These are phyloP conservation scores for Chaetomium globosum DNA, from an alignment of 2,329 filamentous ascomycete species.

Conservation along the genomic window DNA sequence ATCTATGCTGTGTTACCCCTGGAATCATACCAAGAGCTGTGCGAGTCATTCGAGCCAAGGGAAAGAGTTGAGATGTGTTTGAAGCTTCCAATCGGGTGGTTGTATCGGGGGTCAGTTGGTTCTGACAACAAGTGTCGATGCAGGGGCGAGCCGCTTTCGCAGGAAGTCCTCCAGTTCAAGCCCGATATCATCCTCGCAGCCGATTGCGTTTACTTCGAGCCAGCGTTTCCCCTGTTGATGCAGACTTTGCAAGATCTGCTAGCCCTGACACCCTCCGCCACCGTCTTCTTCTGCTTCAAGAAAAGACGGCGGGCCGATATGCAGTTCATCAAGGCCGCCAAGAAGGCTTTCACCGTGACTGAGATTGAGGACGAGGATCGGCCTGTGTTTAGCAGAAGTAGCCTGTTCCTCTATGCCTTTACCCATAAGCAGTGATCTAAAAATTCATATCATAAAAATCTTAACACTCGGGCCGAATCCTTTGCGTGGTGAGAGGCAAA, in stretches of 20 bases:
- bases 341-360: slow-evolving; percentile 65
- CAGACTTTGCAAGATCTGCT: slow-evolving; percentile 76
- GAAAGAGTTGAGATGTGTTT: not conserved
- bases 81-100: slow-evolving; percentile 19
- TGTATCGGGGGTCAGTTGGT: slow-evolving; percentile 21
- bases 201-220: slow-evolving; percentile 97
- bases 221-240: slow-evolving; percentile 85
- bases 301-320: slow-evolving; percentile 80
- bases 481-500: slow-evolving; percentile 10
- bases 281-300: slow-evolving; percentile 88
- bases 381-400: slow-evolving; percentile 58
- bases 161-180: slow-evolving; percentile 55
- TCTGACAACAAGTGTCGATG: slow-evolving; percentile 30
- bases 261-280: slow-evolving; percentile 66
- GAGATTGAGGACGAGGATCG: slow-evolving; percentile 65
- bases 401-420: slow-evolving; percentile 64
- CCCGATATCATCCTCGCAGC: slow-evolving; percentile 88
- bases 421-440: slow-evolving; percentile 43
- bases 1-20: slow-evolving; percentile 6
- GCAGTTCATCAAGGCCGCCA: slow-evolving; percentile 72
- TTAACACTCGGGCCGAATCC: slow-evolving; percentile 9
- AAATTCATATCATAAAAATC: slow-evolving; percentile 3
- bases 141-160: slow-evolving; percentile 64
- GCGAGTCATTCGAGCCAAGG: slow-evolving; percentile 14
- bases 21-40: not conserved